Evolutionary conservation across 495 filamentous ascomycete genomes (phyloP).

Genomic region (Tuber borchii): DNA sequence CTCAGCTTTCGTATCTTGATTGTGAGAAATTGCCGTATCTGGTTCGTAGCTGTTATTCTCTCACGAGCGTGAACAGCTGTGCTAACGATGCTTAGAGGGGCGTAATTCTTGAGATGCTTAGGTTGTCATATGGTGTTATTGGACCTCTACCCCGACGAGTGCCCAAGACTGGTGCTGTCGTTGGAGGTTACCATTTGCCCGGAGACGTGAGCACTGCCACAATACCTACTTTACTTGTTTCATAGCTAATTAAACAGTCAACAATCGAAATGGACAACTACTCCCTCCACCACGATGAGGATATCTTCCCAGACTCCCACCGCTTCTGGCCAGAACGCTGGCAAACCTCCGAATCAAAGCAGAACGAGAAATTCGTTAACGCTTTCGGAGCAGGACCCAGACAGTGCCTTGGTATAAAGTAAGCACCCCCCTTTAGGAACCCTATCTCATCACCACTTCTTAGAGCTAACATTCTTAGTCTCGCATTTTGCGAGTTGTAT

Average conservation of each 20-base stretch:
- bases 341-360: slow-evolving; percentile 34
- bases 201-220: slow-evolving; percentile 7
- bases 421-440: background rate
- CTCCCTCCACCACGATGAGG: slow-evolving; percentile 46
- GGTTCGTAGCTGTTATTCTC: background rate
- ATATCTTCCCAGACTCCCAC: slow-evolving; percentile 45
- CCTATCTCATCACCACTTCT: background rate
- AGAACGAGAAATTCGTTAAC: slow-evolving; percentile 46
- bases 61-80: background rate
- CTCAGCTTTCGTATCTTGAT: slow-evolving; percentile 14
- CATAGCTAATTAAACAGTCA: slow-evolving; percentile 4
- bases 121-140: slow-evolving; percentile 20
- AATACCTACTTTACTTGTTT: background rate
- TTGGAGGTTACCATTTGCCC: slow-evolving; percentile 41
- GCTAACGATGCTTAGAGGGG: slow-evolving; percentile 10
- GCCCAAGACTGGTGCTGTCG: slow-evolving; percentile 35
- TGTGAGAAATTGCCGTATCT: slow-evolving; percentile 45
- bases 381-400: slow-evolving; percentile 46
- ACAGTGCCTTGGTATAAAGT: slow-evolving; percentile 47
- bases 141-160: slow-evolving; percentile 32
- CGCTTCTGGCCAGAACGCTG: slow-evolving; percentile 48
- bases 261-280: slow-evolving; percentile 22
- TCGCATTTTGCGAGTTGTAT: slow-evolving; percentile 23
- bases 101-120: slow-evolving; percentile 17
- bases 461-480: slow-evolving; percentile 5